Evolutionary conservation across 2,329 filamentous ascomycete genomes (phyloP), one percentile per base, ranked within the genome.

Genomic region (Neophaeococcomyces aloes): DNA sequence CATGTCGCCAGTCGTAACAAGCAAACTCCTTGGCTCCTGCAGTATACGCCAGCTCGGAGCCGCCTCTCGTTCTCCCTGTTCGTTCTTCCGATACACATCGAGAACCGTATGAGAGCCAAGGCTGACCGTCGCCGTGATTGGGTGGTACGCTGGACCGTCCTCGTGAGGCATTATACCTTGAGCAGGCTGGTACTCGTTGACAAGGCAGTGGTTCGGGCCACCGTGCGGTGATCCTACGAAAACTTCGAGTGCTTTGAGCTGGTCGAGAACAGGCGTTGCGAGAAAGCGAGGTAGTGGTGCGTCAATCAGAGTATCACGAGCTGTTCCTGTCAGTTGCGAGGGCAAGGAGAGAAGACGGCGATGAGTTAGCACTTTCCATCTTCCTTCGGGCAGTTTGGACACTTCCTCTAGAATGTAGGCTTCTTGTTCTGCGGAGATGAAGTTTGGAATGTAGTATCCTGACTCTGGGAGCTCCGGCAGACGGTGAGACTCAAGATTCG

Each of bases 131-230:
- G 86, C 91, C 10, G 95, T 89, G 11, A 93, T 78, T 1, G 83
- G 83, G 58, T 83, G 75, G 60, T 98, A 98, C 7, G 89, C 86
- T 7, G 75, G 67, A 1, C 89, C 91, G 61, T 98, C 89, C 70
- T 95, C 91, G 61, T 96, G 89, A 36, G 88, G 81, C 85, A 95
- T 94, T 53, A 96, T 96, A n/a, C 89, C 89, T 50, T 94, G 77
- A 2, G 85, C 86, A 0, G 85, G 78, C 1, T 73, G 72, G 61
- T 96, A 98, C 61, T 95, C 88, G 58, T 98, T 98, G 54, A 96
- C 79, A 29, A 96, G 71, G 35, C 94, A 86, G 64, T 96, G 91
- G 56, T 96, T 98, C 2, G 89, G 86, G 3, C 69, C 71, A 14
- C 68, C 56, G 58, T 96, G 88, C 4, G 85, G 84, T 39, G 87